These are phyloP conservation scores for Karstenula rhodostoma DNA, from an alignment of 2,329 filamentous ascomycete genomes.

Conservation along the genomic window DNA sequence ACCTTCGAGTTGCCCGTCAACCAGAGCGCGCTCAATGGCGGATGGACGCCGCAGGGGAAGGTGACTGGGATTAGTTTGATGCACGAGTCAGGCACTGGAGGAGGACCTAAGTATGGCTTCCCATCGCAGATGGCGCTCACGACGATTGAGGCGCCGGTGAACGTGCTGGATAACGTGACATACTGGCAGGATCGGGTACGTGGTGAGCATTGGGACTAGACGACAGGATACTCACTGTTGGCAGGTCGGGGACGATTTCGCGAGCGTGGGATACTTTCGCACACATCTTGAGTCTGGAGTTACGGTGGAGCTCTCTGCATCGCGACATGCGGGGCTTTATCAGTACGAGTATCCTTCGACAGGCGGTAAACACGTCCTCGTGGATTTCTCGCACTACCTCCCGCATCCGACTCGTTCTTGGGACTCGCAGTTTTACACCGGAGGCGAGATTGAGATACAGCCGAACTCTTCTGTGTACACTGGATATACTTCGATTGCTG, in stretches of 20 bases:
- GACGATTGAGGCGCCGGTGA: conserved; percentile 50
- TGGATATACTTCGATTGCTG: conserved; percentile 44
- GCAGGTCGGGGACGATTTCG: conserved; percentile 40
- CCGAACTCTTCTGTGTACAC: conserved; percentile 40
- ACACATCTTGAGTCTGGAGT: conserved; percentile 47
- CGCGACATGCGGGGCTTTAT: conserved; percentile 48
- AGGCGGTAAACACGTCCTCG: conserved; percentile 53
- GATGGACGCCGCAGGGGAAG: conserved; percentile 51
- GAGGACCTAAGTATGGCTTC: conserved; percentile 52
- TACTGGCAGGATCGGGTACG: conserved; percentile 51
- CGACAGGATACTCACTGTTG: neutral
- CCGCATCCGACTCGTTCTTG: conserved; percentile 43
- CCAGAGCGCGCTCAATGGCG: conserved; percentile 50
- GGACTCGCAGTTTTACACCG: conserved; percentile 48
- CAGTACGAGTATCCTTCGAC: conserved; percentile 48
- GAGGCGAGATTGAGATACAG: conserved; percentile 46
- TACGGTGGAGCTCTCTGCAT: conserved; percentile 46
- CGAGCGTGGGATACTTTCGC: conserved; percentile 48
- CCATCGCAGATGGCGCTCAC: conserved; percentile 53
- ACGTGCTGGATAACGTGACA: conserved; percentile 53
- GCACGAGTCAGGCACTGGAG: conserved; percentile 50
- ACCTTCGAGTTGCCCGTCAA: conserved; percentile 48
- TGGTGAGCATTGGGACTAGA: neutral
- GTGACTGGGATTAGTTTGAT: conserved; percentile 52
- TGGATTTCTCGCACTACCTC: conserved; percentile 58